Conservation (phyloP, 2,329 filamentous ascomycete species). For the Colletotrichum cordylinicola region DNA sequence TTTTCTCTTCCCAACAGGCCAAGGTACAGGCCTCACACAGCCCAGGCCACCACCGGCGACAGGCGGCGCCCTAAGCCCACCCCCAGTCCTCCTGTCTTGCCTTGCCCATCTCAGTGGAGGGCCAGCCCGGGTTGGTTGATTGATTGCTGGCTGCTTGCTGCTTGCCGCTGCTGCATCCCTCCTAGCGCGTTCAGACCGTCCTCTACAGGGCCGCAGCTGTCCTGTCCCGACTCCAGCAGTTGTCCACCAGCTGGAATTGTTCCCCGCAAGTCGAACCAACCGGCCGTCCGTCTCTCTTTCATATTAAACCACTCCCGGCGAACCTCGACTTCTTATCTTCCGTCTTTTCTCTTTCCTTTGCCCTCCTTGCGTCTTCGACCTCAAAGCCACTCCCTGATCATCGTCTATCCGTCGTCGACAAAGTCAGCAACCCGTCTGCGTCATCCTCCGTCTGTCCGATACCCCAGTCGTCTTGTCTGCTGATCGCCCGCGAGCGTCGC, state of each 20-base stretch:
- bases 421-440: not conserved
- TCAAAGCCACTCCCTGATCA: not conserved
- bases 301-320: conserved; percentile 4
- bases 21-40: not conserved
- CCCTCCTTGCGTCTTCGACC: not conserved
- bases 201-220: not conserved
- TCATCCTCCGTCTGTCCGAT: not conserved
- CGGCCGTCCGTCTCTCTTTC: not conserved
- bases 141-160: not conserved
- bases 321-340: not conserved
- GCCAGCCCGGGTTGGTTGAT: not conserved
- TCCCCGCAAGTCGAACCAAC: conserved; percentile 8
- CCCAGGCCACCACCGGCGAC: not conserved
- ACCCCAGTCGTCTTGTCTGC: not conserved
- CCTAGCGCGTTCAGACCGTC: not conserved
- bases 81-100: not conserved
- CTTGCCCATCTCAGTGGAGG: not conserved
- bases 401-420: not conserved
- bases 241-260: not conserved
- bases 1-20: not conserved
- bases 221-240: not conserved
- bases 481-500: conserved; percentile 3
- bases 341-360: not conserved
- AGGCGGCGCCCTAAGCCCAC: not conserved
- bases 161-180: not conserved